Conservation (phyloP, 1,284 basidiomycete species). For the Kalmanozyma brasiliensis region DNA sequence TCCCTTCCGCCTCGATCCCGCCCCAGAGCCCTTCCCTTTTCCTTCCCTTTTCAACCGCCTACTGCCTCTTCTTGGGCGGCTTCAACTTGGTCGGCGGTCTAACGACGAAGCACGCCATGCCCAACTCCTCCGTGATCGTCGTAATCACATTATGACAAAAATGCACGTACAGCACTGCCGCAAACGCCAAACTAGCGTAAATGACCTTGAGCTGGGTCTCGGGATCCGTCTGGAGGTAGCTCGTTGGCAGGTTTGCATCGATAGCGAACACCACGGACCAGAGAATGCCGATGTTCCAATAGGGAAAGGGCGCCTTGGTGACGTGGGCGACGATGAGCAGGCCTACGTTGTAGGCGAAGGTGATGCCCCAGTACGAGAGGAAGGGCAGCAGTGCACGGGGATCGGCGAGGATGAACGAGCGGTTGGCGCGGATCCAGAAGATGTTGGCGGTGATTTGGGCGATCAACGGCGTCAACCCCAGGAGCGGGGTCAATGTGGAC, state of each 20-base stretch:
- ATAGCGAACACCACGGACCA: conserved; percentile 81
- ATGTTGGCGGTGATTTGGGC: conserved; percentile 78
- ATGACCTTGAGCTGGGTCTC: conserved; percentile 76
- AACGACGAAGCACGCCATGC: conserved; percentile 52
- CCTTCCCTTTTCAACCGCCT: background rate
- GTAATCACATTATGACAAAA: conserved; percentile 71
- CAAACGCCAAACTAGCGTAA: conserved; percentile 76
- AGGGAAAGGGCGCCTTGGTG: conserved; percentile 83
- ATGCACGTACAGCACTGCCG: conserved; percentile 78
- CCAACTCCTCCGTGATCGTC: conserved; percentile 60
- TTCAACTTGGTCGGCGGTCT: conserved; percentile 39
- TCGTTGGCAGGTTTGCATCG: conserved; percentile 73
- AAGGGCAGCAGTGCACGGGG: conserved; percentile 79
- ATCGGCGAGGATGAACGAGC: conserved; percentile 50
- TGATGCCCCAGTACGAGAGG: conserved; percentile 86
- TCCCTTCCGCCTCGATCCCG: background rate
- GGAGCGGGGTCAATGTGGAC: conserved; percentile 73
- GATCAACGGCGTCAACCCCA: conserved; percentile 83
- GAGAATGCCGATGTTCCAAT: conserved; percentile 86
- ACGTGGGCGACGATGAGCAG: conserved; percentile 93
- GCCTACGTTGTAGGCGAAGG: conserved; percentile 81
- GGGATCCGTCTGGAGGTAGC: conserved; percentile 77
- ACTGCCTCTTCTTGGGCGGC: conserved; percentile 9
- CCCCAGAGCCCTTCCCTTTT: background rate
- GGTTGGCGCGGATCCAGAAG: conserved; percentile 76